Percentiles rank a stretch among this genome's conserved stretches.
These are phyloP conservation scores for Populus hybrid DNA, from an alignment of 441 rosid genomes.

Conservation along the genomic window DNA sequence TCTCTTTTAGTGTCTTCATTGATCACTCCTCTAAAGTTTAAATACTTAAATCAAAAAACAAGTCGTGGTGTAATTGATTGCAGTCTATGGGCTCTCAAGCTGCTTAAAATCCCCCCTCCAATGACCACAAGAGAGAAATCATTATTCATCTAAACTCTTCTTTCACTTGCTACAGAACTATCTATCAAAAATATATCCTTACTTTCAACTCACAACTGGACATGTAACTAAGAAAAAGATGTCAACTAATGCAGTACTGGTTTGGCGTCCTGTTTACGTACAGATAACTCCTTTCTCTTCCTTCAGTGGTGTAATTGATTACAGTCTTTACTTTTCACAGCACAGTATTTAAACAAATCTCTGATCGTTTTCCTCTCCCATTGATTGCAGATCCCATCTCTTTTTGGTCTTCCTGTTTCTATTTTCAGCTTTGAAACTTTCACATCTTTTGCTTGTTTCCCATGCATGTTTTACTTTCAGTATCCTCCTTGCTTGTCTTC, in stretches of 20 bases:
- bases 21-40: neutral
- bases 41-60: neutral
- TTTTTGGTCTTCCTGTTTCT: slow-evolving; percentile 18
- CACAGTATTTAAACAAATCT: neutral
- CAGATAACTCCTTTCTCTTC: neutral
- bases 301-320: neutral
- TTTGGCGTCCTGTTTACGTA: neutral
- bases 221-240: neutral
- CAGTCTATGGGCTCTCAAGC: no score
- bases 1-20: neutral
- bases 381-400: slow-evolving; percentile 25
- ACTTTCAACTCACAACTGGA: neutral
- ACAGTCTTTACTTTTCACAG: neutral
- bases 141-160: neutral
- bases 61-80: no score
- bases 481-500: neutral
- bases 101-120: neutral
- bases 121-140: neutral
- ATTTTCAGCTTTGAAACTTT: slow-evolving; percentile 29
- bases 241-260: neutral
- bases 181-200: neutral
- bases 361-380: slow-evolving; percentile 8
- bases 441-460: neutral
- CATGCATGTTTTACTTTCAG: neutral
- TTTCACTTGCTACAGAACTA: neutral